A percentile compares a stretch with the other conserved stretches of the same genome.
phyloP scores from a whole-genome alignment of 805 yeast genomes.

The Alloascoidea hylecoeti region DNA sequence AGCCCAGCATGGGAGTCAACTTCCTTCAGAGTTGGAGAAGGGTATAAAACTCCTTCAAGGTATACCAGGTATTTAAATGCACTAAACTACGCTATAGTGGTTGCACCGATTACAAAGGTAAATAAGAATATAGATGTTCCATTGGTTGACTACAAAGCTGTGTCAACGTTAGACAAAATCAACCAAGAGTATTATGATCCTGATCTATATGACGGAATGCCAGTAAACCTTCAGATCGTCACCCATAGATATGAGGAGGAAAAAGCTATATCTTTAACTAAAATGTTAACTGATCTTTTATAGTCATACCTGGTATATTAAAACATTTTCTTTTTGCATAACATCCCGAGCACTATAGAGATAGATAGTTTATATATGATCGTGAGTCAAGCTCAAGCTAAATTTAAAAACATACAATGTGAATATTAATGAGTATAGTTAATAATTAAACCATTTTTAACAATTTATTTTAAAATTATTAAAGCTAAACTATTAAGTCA shows the following conservation, averaged over 20 bases:
- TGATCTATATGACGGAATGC: constrained; percentile 32
- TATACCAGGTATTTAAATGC: constrained; percentile 13
- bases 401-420: too few species aligned
- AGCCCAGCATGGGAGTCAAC: constrained; percentile 14
- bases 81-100: constrained; percentile 27
- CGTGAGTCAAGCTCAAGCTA: too few species aligned
- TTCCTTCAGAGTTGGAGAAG: constrained; percentile 1
- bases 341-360: too few species aligned
- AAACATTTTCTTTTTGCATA: too few species aligned
- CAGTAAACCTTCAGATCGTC: constrained; percentile 40
- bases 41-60: not conserved
- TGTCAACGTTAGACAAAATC: constrained; percentile 13
- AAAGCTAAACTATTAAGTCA: too few species aligned
- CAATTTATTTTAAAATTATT: too few species aligned
- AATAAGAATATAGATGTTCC: constrained; percentile 17
- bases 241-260: constrained; percentile 47
- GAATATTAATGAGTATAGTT: too few species aligned
- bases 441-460: too few species aligned
- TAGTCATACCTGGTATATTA: too few species aligned
- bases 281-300: not conserved
- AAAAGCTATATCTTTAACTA: constrained; percentile 25
- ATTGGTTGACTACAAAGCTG: not conserved
- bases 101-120: constrained; percentile 31
- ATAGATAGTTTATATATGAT: too few species aligned
- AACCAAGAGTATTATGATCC: constrained; percentile 29